Evolutionary conservation across 2,329 filamentous ascomycete genomes (phyloP).

Genomic region (Aureobasidium subglaciale): DNA sequence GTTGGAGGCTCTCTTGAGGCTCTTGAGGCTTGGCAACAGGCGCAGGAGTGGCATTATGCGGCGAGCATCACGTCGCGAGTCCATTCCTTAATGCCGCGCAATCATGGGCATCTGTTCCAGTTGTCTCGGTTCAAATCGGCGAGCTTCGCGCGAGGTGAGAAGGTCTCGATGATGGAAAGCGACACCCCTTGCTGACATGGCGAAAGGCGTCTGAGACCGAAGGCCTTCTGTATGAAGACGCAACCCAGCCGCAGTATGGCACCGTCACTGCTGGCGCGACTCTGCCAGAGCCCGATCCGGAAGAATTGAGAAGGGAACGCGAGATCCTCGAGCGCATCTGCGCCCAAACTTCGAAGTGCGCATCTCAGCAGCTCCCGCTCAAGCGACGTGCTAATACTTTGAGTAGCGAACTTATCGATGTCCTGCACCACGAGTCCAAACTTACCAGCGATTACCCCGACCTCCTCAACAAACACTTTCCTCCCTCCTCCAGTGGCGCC

Average conservation of each 20-base stretch:
- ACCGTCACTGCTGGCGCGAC: constrained; percentile 31
- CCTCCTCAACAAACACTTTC: constrained; percentile 37
- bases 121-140: constrained; percentile 40
- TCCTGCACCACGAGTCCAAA: constrained; percentile 37
- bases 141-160: constrained; percentile 39
- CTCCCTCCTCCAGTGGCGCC: constrained; percentile 4
- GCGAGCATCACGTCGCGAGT: neutral
- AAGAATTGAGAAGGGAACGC: constrained; percentile 42
- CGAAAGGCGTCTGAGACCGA: constrained; percentile 40
- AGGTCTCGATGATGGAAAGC: neutral
- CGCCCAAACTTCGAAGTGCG: constrained; percentile 41
- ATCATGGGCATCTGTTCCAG: constrained; percentile 44
- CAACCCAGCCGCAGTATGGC: constrained; percentile 40
- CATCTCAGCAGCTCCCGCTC: constrained; percentile 19
- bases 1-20: no score
- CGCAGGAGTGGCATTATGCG: constrained; percentile 9
- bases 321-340: constrained; percentile 44
- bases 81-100: constrained; percentile 12
- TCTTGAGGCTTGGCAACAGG: neutral
- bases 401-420: constrained; percentile 44
- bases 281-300: constrained; percentile 38
- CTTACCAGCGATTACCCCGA: constrained; percentile 33
- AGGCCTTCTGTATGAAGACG: constrained; percentile 37
- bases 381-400: neutral
- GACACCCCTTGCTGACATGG: constrained; percentile 20